Evolutionary conservation across 2,329 filamentous ascomycete genomes (phyloP), one percentile per base, ranked within the genome.

Genomic region (Claviceps cyperi): DNA sequence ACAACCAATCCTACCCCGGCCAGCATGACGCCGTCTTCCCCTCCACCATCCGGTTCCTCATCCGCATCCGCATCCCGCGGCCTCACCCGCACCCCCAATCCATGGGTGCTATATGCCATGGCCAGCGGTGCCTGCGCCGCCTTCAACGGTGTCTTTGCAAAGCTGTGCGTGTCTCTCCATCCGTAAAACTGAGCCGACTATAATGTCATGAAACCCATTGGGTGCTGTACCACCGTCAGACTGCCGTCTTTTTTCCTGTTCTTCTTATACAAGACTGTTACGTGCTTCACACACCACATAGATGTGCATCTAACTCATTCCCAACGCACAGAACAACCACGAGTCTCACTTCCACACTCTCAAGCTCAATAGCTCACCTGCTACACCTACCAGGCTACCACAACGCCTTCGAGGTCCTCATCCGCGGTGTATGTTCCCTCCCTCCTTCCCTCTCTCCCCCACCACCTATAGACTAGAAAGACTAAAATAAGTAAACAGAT

Each of bases 111-210:
- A 47, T 75, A 84, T 54, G 84, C 86, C 41, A 64, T 90, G 41
- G 78, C 82, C 46, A 87, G 83, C 60, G 86, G 86, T 54, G 80
- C 77, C 49, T 90, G 84, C 60, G 86, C 86, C 35, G 84, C 86
- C 21, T 82, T 86, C 57, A 92, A 92, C 58, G 86, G 86, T 52
- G 81, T 86, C 5, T 89, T 91, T 69, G 86, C 86, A 0, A 92
- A 91, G 67, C 69, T 92, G 83, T 86, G 68, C 60, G 78, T 72
- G 28, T 40, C 28, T 32, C 9, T 32, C 9, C 28, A 32, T 32
- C 28, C 28, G 28, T 32, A 32, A 32, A 32, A 11, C 3, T 11
- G 28, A 32, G 9, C 28, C 9, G 9, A 11, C 28, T 32, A 32
- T 32, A 32, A 32, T 32, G 9, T 9, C 28, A 32, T 32, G 28